Evolutionary conservation across 2,329 filamentous ascomycete species (phyloP), one percentile per base, ranked within the genome.

Genomic region (Fusarium keratoplasticum): DNA sequence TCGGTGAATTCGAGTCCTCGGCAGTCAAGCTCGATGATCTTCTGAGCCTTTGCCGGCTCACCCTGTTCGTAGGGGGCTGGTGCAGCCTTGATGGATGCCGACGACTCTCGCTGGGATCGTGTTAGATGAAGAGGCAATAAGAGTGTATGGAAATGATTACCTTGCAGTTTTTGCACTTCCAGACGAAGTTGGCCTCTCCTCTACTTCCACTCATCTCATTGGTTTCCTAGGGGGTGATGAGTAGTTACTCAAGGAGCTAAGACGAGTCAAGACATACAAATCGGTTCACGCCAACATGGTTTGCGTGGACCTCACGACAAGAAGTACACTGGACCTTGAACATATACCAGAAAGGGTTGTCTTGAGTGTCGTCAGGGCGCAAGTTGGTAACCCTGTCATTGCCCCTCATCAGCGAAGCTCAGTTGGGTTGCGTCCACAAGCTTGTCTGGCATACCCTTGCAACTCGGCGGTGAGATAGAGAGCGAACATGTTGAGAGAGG

Each of bases 291-390:
- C 92, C 93, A 61, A 99, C 91, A 85, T 90, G 92, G 78, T 98
- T 99, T 13, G 93, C 89, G 82, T 99, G 95, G 2, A 89, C 92
- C 83, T 99, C 96, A 70, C 95, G 92, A 84, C 96, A 99, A 64
- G 95, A 98, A n/a, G 95, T 98, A 85, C 96, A 99, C 87, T 98
- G 94, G 38, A 99, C 96, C 81, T 94, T 96, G 90, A 99, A 98
- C 60, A 94, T 98, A 86, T 98, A 99, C 89, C 93, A 97, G 86
- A 98, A 99, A 5, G 95, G 94, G 68, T 89, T 90, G 20, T 94
- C 94, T 77, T 92, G 86, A 8, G 92, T 95, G 82, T 99, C 96
- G 76, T 92, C 87, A 9, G 96, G 96, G 66, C 92, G 92, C 76
- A 99, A 91, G 79, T 96, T 93, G 69, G 95, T 98, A 69, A 99